Conservation (phyloP, 495 filamentous ascomycete genomes). For the Trichoderma orchidacearum region DNA sequence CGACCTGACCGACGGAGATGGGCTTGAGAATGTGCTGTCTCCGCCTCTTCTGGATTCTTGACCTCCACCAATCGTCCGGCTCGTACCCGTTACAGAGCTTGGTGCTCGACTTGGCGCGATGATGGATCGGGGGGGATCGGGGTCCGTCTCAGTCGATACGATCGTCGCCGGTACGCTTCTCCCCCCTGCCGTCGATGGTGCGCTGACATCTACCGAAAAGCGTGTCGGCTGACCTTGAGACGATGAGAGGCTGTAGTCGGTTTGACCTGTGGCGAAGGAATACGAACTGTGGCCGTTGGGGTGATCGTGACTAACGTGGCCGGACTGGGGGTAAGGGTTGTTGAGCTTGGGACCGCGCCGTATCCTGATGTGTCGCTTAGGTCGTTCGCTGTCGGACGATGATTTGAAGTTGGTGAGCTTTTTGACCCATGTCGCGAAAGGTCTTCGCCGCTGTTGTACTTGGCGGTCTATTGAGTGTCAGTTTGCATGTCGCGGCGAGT, state of each 20-base stretch:
- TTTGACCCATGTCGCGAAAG: conserved; percentile 90
- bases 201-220: conserved; percentile 44
- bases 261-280: conserved; percentile 41
- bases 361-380: conserved; percentile 18
- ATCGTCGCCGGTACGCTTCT: conserved; percentile 62
- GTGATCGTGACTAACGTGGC: conserved; percentile 18
- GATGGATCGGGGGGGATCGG: conserved; percentile 59
- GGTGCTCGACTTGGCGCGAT: conserved; percentile 66
- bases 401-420: conserved; percentile 76
- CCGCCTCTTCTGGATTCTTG: conserved; percentile 55
- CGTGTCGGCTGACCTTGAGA: conserved; percentile 34
- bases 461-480: conserved; percentile 16
- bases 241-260: conserved; percentile 18
- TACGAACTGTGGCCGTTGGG: conserved; percentile 39
- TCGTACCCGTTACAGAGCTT: conserved; percentile 43
- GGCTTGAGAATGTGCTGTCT: conserved; percentile 87
- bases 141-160: conserved; percentile 51
- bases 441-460: conserved; percentile 52
- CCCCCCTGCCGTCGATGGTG: conserved; percentile 44
- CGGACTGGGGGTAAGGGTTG: conserved; percentile 71
- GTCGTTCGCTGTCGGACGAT: conserved; percentile 26
- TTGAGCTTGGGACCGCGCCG: conserved; percentile 54
- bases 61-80: conserved; percentile 49
- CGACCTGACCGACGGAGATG: conserved; percentile 79
- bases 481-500: not conserved